phyloP scores from a whole-genome alignment of 805 yeast species.

The Yamadazyma ubonensis region DNA sequence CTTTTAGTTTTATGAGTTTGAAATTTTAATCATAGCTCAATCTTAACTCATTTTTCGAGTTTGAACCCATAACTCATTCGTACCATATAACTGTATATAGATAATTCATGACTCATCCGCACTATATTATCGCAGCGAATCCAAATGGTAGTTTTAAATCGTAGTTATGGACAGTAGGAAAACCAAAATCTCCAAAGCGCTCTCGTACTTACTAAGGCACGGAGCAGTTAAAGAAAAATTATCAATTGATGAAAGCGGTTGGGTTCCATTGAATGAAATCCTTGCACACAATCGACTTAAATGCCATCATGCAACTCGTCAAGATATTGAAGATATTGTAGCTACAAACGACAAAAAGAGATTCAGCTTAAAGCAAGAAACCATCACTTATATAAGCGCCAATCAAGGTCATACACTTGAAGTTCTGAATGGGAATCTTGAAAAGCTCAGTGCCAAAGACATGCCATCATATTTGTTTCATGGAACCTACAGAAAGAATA shows the following conservation, averaged over 20 bases:
- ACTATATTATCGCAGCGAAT: too few relatives aligned
- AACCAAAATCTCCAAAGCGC: conserved; percentile 62
- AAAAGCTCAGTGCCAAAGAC: conserved; percentile 39
- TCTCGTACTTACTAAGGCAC: conserved; percentile 82
- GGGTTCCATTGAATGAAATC: conserved; percentile 52
- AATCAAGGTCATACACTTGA: conserved; percentile 86
- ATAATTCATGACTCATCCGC: too few relatives aligned
- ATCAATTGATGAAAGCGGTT: conserved; percentile 66
- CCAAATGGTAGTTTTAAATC: too few relatives aligned
- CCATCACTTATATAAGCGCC: conserved; percentile 61
- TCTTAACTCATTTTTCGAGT: conserved; percentile 3
- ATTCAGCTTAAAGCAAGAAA: conserved; percentile 47
- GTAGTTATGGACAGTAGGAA: conserved; percentile 34
- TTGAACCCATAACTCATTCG: too few relatives aligned
- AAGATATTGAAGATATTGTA: conserved; percentile 63
- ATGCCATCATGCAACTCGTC: conserved; percentile 50
- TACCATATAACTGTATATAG: too few relatives aligned
- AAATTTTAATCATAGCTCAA: neutral
- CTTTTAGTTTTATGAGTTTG: neutral
- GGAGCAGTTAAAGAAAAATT: conserved; percentile 72
- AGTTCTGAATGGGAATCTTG: conserved; percentile 40
- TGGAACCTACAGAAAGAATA: conserved; percentile 67
- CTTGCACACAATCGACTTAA: conserved; percentile 59
- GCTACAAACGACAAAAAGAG: conserved; percentile 67
- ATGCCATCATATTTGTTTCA: conserved; percentile 65